phyloP scores from a whole-genome alignment of 2,329 filamentous ascomycete genomes.

The Arthroderma sp. region DNA sequence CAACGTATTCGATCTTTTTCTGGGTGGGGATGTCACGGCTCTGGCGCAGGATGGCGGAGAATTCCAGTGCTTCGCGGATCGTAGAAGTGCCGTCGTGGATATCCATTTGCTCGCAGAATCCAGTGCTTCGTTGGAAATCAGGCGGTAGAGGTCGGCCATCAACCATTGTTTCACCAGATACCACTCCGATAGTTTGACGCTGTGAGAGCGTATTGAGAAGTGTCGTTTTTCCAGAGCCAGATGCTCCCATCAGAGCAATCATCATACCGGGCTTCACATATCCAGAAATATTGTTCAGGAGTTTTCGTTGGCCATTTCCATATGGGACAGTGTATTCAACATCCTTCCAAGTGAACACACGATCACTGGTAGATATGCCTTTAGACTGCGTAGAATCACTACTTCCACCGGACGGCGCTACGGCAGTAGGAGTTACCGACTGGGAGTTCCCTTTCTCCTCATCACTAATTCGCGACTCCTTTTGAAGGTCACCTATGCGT shows the following conservation, averaged over 20 bases:
- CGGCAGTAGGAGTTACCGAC: constrained; percentile 8
- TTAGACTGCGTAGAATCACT: constrained; percentile 16
- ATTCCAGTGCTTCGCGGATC: constrained; percentile 51
- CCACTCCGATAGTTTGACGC: constrained; percentile 52
- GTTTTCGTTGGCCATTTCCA: constrained; percentile 44
- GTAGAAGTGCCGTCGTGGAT: constrained; percentile 54
- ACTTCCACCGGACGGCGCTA: constrained; percentile 34
- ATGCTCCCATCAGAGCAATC: constrained; percentile 52
- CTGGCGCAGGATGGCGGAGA: constrained; percentile 53
- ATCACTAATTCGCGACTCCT: too few species aligned
- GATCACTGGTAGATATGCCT: constrained; percentile 11
- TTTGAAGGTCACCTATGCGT: too few species aligned
- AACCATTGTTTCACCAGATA: constrained; percentile 58
- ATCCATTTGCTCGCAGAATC: constrained; percentile 50
- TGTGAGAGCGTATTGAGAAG: constrained; percentile 66
- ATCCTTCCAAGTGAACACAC: constrained; percentile 47
- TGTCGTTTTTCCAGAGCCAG: constrained; percentile 74
- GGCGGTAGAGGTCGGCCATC: constrained; percentile 50
- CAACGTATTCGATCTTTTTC: constrained; percentile 56
- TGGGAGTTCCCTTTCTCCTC: too few species aligned
- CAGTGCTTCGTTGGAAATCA: constrained; percentile 40
- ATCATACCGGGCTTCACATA: constrained; percentile 88
- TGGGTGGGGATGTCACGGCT: constrained; percentile 41
- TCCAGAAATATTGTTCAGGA: constrained; percentile 47
- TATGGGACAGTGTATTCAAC: constrained; percentile 62